phyloP scores from a whole-genome alignment of 106 monocot species.

The Amphibolis antarctica region DNA sequence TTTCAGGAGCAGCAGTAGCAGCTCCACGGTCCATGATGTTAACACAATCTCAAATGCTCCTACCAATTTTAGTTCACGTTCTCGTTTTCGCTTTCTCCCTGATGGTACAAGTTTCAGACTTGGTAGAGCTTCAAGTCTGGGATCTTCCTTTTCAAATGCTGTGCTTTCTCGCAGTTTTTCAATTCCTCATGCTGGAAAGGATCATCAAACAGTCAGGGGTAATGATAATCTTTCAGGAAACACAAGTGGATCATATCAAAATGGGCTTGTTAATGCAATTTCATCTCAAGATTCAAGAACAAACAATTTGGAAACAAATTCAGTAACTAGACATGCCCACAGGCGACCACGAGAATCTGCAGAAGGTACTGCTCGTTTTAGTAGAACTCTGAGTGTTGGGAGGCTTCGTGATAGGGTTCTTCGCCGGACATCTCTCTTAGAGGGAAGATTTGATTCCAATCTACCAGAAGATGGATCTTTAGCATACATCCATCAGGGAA shows the following conservation, averaged over 20 bases:
- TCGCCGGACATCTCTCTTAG: conserved; percentile 43
- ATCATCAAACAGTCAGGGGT: neutral
- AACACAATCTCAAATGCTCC: conserved; percentile 5
- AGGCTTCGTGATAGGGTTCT: conserved; percentile 91
- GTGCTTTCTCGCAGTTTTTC: conserved; percentile 13
- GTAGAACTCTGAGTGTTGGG: conserved; percentile 80
- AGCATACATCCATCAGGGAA: conserved; percentile 9
- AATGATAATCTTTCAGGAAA: conserved; percentile 1
- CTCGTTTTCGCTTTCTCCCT: conserved; percentile 21
- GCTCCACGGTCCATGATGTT: neutral
- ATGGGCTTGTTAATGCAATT: neutral
- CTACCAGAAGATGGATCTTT: conserved; percentile 30
- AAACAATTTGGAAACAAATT: conserved; percentile 12
- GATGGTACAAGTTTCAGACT: conserved; percentile 33
- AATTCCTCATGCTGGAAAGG: conserved; percentile 5
- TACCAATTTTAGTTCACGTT: conserved; percentile 13
- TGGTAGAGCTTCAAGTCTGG: conserved; percentile 30
- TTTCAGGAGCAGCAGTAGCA: conserved; percentile 6
- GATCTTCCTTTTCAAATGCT: conserved; percentile 27
- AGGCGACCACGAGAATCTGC: conserved; percentile 39
- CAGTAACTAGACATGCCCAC: conserved; percentile 17
- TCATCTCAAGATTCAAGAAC: conserved; percentile 6
- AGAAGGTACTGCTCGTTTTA: conserved; percentile 69
- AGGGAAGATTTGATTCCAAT: conserved; percentile 26
- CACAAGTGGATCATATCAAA: conserved; percentile 3